Percentiles rank a stretch among this genome's conserved stretches.
phyloP scores from a whole-genome alignment of 768 basidiomycete species.

The Boletellus ananas region DNA sequence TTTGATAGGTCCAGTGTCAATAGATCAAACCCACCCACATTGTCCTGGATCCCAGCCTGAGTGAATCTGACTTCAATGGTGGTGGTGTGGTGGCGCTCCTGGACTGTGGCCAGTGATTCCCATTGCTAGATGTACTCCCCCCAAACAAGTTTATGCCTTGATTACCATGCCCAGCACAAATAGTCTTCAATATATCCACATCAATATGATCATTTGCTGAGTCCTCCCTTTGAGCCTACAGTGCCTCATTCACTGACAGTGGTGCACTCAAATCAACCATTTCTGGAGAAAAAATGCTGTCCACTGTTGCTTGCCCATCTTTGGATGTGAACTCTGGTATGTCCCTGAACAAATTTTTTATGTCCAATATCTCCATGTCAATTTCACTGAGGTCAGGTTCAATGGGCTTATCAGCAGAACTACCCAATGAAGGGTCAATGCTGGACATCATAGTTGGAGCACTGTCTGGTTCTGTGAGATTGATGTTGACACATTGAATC shows the following conservation, averaged over 20 bases:
- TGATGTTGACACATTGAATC: constrained; percentile 44
- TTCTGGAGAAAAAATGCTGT: constrained; percentile 53
- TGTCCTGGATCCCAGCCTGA: constrained; percentile 17
- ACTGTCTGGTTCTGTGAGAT: constrained; percentile 49
- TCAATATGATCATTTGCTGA: constrained; percentile 22
- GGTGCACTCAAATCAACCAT: constrained; percentile 21
- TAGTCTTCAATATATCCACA: constrained; percentile 37
- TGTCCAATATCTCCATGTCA: constrained; percentile 56
- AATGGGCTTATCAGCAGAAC: constrained; percentile 75
- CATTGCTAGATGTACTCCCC: constrained; percentile 24
- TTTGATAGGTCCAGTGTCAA: constrained; percentile 44
- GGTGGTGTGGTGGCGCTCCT: constrained; percentile 33
- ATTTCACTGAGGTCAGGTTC: constrained; percentile 70
- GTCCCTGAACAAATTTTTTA: constrained; percentile 55
- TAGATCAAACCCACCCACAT: constrained; percentile 43
- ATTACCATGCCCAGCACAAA: constrained; percentile 16
- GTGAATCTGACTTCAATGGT: constrained; percentile 44
- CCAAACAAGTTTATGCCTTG: constrained; percentile 23
- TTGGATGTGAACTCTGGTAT: constrained; percentile 34
- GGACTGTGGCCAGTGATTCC: constrained; percentile 12
- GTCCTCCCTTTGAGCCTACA: constrained; percentile 17
- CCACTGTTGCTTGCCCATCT: constrained; percentile 35
- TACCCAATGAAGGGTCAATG: constrained; percentile 43
- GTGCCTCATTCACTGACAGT: constrained; percentile 13
- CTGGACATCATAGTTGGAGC: constrained; percentile 24